Evolutionary conservation across 2,329 filamentous ascomycete genomes (phyloP).

Genomic region (Diaporthe longicolla): DNA sequence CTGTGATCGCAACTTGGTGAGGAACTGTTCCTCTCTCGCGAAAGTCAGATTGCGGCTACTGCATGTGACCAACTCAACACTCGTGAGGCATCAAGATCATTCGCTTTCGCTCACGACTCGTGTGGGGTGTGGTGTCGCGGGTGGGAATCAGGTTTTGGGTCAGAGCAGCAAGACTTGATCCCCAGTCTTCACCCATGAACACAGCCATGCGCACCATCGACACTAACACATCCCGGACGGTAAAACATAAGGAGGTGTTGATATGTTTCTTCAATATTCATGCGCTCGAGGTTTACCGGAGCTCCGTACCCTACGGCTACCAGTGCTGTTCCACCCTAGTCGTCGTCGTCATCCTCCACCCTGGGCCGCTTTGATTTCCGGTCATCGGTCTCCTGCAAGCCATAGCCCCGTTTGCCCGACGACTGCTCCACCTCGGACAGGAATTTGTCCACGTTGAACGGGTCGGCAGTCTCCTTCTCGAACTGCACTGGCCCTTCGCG

Average conservation of each 20-base stretch:
- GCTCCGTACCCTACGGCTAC: neutral
- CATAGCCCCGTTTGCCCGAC: constrained; percentile 79
- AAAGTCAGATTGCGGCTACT: constrained; percentile 31
- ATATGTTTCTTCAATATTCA: constrained; percentile 13
- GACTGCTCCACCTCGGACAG: constrained; percentile 82
- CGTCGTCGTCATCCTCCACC: constrained; percentile 79
- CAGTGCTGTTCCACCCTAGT: constrained; percentile 49
- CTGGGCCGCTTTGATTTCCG: constrained; percentile 79
- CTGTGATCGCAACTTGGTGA: constrained; percentile 5
- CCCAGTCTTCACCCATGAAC: neutral
- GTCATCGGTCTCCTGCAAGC: constrained; percentile 76
- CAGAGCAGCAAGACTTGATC: neutral
- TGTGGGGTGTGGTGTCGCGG: constrained; percentile 18
- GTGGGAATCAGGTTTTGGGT: constrained; percentile 8
- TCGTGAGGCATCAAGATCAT: constrained; percentile 6
- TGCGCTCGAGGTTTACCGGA: constrained; percentile 11
- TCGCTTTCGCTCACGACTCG: constrained; percentile 23
- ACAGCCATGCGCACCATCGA: neutral
- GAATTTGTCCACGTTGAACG: constrained; percentile 96
- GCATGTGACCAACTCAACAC: constrained; percentile 22
- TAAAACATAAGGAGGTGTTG: constrained; percentile 6
- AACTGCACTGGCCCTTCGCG: constrained; percentile 96
- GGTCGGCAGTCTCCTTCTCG: constrained; percentile 87
- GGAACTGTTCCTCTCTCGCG: neutral
- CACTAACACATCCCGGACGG: neutral